Evolutionary conservation across 805 yeast species (phyloP).

Genomic region (Komagataella mondaviorum): DNA sequence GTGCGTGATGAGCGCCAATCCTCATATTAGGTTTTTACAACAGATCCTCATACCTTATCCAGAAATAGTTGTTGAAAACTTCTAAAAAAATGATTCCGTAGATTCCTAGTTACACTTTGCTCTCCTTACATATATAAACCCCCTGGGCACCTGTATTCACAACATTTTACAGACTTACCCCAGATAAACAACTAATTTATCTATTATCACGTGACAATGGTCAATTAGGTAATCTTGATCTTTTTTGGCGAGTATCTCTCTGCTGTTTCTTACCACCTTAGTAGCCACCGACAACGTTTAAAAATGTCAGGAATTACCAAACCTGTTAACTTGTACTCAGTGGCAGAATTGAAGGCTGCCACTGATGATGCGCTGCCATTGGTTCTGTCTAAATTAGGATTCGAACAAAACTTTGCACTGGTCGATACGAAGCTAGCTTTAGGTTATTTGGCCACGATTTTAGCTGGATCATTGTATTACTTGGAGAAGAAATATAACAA

Average conservation of each 20-base stretch:
- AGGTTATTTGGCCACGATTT: constrained; percentile 31
- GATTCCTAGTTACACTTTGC: too few species aligned
- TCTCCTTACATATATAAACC: too few species aligned
- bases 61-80: too few species aligned
- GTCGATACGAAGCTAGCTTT: constrained; percentile 33
- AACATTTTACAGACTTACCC: too few species aligned
- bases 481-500: constrained; percentile 31
- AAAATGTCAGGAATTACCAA: constrained; percentile 1
- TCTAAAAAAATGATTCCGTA: too few species aligned
- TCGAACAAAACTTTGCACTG: constrained; percentile 29
- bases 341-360: constrained; percentile 30
- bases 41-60: too few species aligned
- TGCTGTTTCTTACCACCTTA: not conserved
- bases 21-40: too few species aligned
- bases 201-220: not conserved
- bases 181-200: too few species aligned
- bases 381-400: constrained; percentile 29
- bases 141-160: too few species aligned
- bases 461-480: constrained; percentile 31
- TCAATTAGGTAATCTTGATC: not conserved
- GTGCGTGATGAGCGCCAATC: too few species aligned
- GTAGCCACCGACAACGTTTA: not conserved
- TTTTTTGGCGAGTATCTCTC: not conserved
- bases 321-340: constrained; percentile 25
- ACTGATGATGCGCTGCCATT: constrained; percentile 33